Percentiles rank a stretch among this genome's conserved stretches.
Conservation (phyloP, 164 flowering plant genomes). For the Umbilicus rupestris region DNA sequence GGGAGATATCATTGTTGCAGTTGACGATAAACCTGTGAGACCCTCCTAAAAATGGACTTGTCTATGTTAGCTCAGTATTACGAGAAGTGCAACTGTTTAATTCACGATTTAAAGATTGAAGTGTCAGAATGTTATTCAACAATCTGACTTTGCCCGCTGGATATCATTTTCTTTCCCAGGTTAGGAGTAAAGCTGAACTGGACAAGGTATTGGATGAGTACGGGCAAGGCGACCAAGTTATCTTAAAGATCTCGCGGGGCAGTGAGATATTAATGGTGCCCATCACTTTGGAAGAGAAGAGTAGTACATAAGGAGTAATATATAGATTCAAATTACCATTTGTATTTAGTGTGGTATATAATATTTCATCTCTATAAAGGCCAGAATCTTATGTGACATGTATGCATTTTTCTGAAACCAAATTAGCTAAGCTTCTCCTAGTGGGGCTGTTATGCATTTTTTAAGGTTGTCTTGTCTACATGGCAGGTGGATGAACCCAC, state of each 20-base stretch:
- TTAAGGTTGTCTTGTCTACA: too few relatives aligned
- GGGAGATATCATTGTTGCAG: slow-evolving; percentile 75
- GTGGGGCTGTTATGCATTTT: too few relatives aligned
- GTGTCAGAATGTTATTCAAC: background rate
- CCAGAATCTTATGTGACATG: background rate
- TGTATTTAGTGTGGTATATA: background rate
- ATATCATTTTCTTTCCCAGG: slow-evolving; percentile 30
- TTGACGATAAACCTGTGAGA: slow-evolving; percentile 68
- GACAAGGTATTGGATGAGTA: slow-evolving; percentile 66
- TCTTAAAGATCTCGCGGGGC: slow-evolving; percentile 55
- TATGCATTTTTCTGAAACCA: background rate
- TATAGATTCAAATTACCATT: background rate
- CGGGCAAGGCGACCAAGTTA: slow-evolving; percentile 54
- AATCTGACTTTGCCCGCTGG: background rate
- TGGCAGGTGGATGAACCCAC: background rate
- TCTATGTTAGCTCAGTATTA: background rate
- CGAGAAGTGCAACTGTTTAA: background rate
- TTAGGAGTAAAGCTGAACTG: slow-evolving; percentile 64
- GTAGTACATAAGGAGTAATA: slow-evolving; percentile 4
- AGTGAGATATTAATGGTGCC: slow-evolving; percentile 52
- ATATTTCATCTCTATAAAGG: too few relatives aligned
- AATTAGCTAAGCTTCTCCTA: too few relatives aligned
- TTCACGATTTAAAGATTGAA: background rate
- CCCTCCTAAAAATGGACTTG: slow-evolving; percentile 2
- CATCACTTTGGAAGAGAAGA: slow-evolving; percentile 49